Percentiles rank a stretch among this genome's conserved stretches.
These are phyloP conservation scores for Xylaria telfairii DNA, from an alignment of 495 filamentous ascomycete species.

Conservation along the genomic window DNA sequence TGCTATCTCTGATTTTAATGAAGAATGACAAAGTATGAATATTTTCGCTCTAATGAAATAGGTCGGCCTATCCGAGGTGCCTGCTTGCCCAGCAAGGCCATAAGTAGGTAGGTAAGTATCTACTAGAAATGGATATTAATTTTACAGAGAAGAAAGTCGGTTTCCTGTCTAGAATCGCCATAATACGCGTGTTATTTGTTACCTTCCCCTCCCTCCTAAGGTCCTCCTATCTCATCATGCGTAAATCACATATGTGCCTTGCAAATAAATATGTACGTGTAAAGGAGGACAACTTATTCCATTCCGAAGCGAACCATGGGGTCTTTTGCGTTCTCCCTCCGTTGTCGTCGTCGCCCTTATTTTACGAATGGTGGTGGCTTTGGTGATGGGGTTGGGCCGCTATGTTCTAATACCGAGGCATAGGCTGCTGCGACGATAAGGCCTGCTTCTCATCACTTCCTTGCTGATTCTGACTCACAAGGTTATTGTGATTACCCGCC, in stretches of 20 bases:
- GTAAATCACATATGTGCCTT: background rate
- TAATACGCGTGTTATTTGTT: background rate
- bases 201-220: background rate
- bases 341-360: background rate
- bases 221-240: background rate
- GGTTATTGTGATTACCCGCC: background rate
- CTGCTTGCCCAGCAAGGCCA: background rate
- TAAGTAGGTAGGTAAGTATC: constrained; percentile 10
- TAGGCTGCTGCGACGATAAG: constrained; percentile 11
- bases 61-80: background rate
- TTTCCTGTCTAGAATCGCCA: background rate
- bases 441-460: constrained; percentile 12
- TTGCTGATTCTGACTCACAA: background rate
- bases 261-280: background rate
- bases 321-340: background rate
- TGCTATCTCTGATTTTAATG: background rate
- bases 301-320: background rate
- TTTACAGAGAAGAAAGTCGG: background rate
- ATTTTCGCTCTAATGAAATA: constrained; percentile 16
- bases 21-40: background rate
- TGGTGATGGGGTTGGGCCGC: background rate
- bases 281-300: background rate
- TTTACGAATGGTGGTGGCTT: background rate
- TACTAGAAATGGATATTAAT: constrained; percentile 4
- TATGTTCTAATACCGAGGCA: constrained; percentile 15